Base-by-base conservation (phyloP, 2,329 filamentous ascomycete species). In the Seiridium cupressi region DNA sequence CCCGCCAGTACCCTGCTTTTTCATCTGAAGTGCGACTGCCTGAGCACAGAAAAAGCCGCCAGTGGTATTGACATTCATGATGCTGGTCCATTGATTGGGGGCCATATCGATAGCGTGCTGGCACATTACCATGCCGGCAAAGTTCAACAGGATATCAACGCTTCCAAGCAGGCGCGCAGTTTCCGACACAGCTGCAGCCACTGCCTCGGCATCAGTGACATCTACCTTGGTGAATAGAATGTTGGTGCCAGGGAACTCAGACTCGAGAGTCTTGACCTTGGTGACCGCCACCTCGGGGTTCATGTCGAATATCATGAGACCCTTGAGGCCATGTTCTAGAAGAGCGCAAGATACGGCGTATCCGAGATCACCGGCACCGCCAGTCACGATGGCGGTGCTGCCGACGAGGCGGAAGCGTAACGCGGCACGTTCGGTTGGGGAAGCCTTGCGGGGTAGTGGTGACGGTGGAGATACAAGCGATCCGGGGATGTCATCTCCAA, bases 31-130 rank as follows among this genome's bases (percentile, higher is more conserved):
- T 1, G 78, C 81, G 0, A 73, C 76, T 2, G 89, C 89, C 65
- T 91, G 89, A 0, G 90, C 89, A 65, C 85, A 87, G 13, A 92
- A 76, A 67, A 91, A 93, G 0, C 82, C 78, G 0, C 90, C 90
- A 0, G 88, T 90, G 1, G 88, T 84, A 69, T 93, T 93, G 69
- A 93, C 82, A 59, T 91, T 89, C 26, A 92, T 68, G 0, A 89
- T 82, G 35, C 81, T 80, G 5, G 85, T 81, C 82, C 86, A 93
- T 64, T 89, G 79, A 1, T 78, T 75, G 0, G 81, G 73, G 0
- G 79, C 74, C 76, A 88, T 85, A 2, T 88, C 84, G 1, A 89
- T 72, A 0, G 89, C 84, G 62, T 85, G 82, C 0, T 81, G 77
- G 64, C 84, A 89, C 44, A 80, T 81, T 0, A 91, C 89, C 0